phyloP scores from a whole-genome alignment of 768 basidiomycete genomes.

The Lentinula sp. region DNA sequence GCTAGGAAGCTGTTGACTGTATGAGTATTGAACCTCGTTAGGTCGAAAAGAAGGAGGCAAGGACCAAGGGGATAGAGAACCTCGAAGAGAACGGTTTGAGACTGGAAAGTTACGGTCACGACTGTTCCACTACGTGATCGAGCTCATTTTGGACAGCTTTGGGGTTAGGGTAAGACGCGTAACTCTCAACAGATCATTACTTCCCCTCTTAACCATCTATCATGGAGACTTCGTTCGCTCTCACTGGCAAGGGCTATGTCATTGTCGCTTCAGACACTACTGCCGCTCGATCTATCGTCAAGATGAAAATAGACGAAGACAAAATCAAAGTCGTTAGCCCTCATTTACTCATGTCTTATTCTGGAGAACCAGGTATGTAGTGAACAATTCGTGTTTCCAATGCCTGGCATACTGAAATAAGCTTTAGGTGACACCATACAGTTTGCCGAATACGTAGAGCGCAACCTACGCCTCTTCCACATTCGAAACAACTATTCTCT shows the following conservation, averaged over 20 bases:
- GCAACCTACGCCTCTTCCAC: slow-evolving; percentile 93
- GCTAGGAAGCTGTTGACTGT: not conserved
- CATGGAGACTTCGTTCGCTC: slow-evolving; percentile 90
- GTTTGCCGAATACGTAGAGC: slow-evolving; percentile 93
- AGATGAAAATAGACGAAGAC: slow-evolving; percentile 96
- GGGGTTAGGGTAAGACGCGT: not conserved
- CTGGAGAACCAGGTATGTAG: slow-evolving; percentile 78
- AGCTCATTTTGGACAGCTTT: not conserved
- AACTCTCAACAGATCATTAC: not conserved
- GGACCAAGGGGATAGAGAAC: not conserved
- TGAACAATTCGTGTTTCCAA: not conserved
- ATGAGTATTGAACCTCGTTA: not conserved
- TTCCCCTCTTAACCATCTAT: not conserved
- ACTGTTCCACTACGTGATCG: not conserved
- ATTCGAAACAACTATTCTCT: slow-evolving; percentile 90
- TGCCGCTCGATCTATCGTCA: slow-evolving; percentile 87
- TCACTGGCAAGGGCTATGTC: slow-evolving; percentile 91
- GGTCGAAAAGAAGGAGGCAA: too few relatives aligned
- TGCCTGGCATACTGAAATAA: not conserved
- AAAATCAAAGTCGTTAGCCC: slow-evolving; percentile 91
- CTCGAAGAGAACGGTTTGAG: not conserved
- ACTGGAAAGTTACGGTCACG: not conserved
- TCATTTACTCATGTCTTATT: slow-evolving; percentile 91
- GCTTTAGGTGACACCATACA: slow-evolving; percentile 86
- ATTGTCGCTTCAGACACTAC: slow-evolving; percentile 90